Conservation (phyloP, 768 basidiomycete species). For the Peribolospora baueri region DNA sequence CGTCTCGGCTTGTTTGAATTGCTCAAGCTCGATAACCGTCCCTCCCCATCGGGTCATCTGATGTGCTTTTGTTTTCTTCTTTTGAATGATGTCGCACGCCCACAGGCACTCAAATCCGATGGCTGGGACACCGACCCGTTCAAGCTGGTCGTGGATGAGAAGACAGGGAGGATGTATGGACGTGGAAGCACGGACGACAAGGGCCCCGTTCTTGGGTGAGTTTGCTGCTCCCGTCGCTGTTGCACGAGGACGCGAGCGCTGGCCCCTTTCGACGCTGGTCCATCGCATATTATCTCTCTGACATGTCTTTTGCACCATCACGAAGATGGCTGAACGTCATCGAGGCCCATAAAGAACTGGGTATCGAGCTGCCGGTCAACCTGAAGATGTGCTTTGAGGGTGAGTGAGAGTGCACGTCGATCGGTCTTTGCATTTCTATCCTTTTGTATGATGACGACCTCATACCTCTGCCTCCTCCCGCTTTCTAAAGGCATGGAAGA, state of each 20-base stretch:
- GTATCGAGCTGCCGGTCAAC: conserved; percentile 60
- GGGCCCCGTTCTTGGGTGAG: conserved; percentile 9
- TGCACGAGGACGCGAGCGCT: not conserved
- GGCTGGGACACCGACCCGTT: conserved; percentile 83
- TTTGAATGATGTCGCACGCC: conserved; percentile 57
- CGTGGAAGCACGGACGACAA: conserved; percentile 81
- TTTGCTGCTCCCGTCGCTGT: conserved; percentile 2
- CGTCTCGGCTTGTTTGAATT: not conserved
- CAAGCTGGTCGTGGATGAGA: conserved; percentile 32
- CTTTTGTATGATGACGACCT: not conserved
- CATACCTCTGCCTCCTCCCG: no score
- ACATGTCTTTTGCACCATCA: no score
- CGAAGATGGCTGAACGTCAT: conserved; percentile 60
- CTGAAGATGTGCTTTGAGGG: conserved; percentile 76
- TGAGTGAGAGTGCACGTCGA: not conserved
- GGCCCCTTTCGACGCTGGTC: not conserved
- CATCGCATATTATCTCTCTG: conserved; percentile 26
- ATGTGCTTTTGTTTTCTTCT: not conserved
- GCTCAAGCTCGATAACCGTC: not conserved
- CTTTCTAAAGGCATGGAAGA: conserved; percentile 53
- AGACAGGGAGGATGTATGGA: conserved; percentile 43
- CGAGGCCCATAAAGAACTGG: conserved; percentile 47
- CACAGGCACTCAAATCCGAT: conserved; percentile 29
- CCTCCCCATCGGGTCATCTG: not conserved
- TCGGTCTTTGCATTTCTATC: not conserved